Evolutionary conservation across 73 alveolate genomes (phyloP).

Genomic region (Diophrys appendiculata): DNA sequence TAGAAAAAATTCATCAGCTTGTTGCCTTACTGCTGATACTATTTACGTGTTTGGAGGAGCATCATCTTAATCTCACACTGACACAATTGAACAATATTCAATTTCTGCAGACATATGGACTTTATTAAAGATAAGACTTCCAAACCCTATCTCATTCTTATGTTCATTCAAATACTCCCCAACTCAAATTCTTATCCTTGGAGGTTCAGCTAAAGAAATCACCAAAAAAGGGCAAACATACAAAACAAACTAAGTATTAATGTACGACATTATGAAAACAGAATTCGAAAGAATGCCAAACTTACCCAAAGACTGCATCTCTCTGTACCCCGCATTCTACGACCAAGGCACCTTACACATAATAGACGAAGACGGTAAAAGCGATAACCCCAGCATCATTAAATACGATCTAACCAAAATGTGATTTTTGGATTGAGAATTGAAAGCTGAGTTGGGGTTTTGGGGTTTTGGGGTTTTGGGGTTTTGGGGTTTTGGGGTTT

Average conservation of each 20-base stretch:
- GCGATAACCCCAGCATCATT: conserved; percentile 41
- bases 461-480: too few relatives aligned
- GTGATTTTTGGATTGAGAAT: too few relatives aligned
- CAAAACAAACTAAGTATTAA: conserved; percentile 54
- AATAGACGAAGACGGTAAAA: conserved; percentile 54
- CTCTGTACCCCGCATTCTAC: conserved; percentile 59
- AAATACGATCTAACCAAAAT: too few relatives aligned
- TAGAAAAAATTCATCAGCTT: conserved; percentile 53
- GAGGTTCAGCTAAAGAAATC: conserved; percentile 54
- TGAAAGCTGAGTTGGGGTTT: too few relatives aligned
- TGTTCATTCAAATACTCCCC: conserved; percentile 41
- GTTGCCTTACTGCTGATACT: conserved; percentile 59
- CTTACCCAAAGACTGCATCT: conserved; percentile 36
- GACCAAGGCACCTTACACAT: conserved; percentile 42
- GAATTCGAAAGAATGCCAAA: conserved; percentile 26
- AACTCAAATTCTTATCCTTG: conserved; percentile 48
- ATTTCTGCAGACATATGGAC: conserved; percentile 61
- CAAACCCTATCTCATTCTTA: conserved; percentile 44
- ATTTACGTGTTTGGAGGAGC: conserved; percentile 68
- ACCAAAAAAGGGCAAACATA: conserved; percentile 41
- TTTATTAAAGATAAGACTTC: conserved; percentile 48
- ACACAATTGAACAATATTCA: conserved; percentile 56
- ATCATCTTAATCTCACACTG: conserved; percentile 11
- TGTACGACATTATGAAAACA: conserved; percentile 50
- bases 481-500: too few relatives aligned